Base-by-base conservation (phyloP, 1,139 yeast genomes). In the Lodderomyces pseudojiufengensis region DNA sequence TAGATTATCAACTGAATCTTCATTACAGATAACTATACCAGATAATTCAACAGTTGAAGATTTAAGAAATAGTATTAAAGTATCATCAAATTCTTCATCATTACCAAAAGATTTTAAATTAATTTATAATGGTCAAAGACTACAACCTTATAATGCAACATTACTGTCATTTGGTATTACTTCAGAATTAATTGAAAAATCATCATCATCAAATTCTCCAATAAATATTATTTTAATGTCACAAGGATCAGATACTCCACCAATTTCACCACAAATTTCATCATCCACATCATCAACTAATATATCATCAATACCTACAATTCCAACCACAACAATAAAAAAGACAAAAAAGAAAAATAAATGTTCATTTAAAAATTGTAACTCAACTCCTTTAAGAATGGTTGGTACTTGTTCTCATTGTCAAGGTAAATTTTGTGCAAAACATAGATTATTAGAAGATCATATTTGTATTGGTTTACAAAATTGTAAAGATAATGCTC, bases 361-460 rank as follows among this genome's bases (percentile, higher is more conserved):
- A 40, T 86, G 95, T 58, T 66, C 80, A 18, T 78, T 78, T 59
- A 63, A 63, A 32, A 57, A 65, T 30, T 87, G 96, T 59, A 65
- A 72, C 23, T 72, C 84, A 11, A 67, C 77, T 3, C 87, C 92
- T 1, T 73, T 86, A 41, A 76, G 95, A 45, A 84, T 87, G 65
- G 94, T 85, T 27, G 96, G 96, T 27, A 88, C 83, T 57, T 88
- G 97, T 59, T 75, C 80, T 40, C 85, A 81, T 54, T 88, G 96
- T 57, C 78, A 79, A 36, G 95, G 95, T 31, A 84, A 82, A 54
- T 87, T 79, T 58, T 87, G 97, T 60, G 84, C 94, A 27, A 83
- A 83, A 53, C 97, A 87, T 62, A 71, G 97, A 42, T 70, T 88
- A 41, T 70, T 87, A 60, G 97, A 87, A 59, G 87, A 83, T 58